Evolutionary conservation across 805 yeast genomes (phyloP).

Genomic region (Sungouiella thailandica): DNA sequence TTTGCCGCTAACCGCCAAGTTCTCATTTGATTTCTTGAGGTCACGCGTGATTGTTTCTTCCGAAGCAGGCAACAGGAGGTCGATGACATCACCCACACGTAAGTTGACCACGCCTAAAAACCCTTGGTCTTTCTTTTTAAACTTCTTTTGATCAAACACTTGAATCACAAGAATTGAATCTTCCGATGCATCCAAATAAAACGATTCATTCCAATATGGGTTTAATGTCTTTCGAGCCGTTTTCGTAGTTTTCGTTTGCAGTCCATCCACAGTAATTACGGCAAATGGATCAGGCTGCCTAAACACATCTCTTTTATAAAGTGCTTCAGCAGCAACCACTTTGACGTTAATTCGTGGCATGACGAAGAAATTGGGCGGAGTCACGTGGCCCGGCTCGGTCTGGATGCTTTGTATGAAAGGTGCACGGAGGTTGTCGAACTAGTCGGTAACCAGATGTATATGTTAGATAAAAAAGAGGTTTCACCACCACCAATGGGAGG

Average conservation of each 20-base stretch:
- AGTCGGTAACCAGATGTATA: too few species aligned
- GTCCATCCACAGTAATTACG: constrained; percentile 94
- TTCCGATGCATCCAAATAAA: constrained; percentile 71
- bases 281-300: constrained; percentile 98
- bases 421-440: too few species aligned
- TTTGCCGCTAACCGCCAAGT: constrained; percentile 89
- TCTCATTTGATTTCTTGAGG: constrained; percentile 86
- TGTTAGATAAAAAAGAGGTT: too few species aligned
- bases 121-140: constrained; percentile 98
- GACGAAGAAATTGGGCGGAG: constrained; percentile 4
- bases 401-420: too few species aligned
- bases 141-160: constrained; percentile 94
- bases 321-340: constrained; percentile 92
- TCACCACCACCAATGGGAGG: too few species aligned
- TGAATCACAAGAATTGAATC: constrained; percentile 86
- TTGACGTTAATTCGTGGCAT: constrained; percentile 50
- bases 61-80: constrained; percentile 43
- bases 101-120: constrained; percentile 94
- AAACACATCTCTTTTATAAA: constrained; percentile 91
- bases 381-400: too few species aligned
- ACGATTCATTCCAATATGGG: constrained; percentile 97
- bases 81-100: constrained; percentile 83
- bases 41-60: constrained; percentile 93
- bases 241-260: constrained; percentile 90
- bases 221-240: constrained; percentile 91